Percentiles rank a stretch among this genome's conserved stretches.
Conservation (phyloP, 2,329 filamentous ascomycete genomes). For the Tolypocladium nubicola region DNA sequence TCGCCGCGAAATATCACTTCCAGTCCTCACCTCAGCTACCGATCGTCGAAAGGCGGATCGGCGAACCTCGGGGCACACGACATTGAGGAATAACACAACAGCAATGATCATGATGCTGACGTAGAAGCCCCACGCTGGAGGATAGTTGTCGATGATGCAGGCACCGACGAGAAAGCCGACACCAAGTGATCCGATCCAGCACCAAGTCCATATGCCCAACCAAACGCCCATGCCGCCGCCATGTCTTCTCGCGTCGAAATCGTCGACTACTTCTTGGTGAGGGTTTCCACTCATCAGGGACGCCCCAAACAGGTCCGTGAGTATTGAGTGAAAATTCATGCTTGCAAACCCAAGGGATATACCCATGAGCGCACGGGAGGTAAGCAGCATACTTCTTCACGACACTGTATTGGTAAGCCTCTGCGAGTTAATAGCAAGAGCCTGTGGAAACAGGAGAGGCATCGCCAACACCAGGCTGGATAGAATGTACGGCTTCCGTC, state of each 20-base stretch:
- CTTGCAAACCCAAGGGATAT: conserved; percentile 62
- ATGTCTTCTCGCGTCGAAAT: conserved; percentile 59
- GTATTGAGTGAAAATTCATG: conserved; percentile 63
- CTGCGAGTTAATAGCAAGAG: conserved; percentile 48
- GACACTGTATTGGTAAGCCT: conserved; percentile 43
- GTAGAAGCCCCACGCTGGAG: conserved; percentile 68
- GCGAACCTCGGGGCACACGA: conserved; percentile 61
- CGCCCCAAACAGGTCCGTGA: conserved; percentile 67
- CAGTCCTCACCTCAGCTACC: conserved; percentile 51
- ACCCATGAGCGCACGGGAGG: conserved; percentile 56
- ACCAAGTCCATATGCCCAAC: conserved; percentile 71
- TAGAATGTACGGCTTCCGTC: conserved; percentile 68
- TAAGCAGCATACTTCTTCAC: conserved; percentile 51
- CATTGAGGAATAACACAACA: conserved; percentile 55
- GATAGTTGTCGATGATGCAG: conserved; percentile 51
- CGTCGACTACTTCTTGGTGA: conserved; percentile 59
- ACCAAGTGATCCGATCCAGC: conserved; percentile 60
- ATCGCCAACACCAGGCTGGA: conserved; percentile 57
- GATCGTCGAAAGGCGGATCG: conserved; percentile 59
- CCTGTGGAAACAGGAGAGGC: conserved; percentile 67
- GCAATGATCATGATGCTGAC: conserved; percentile 58
- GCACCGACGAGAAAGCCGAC: conserved; percentile 65
- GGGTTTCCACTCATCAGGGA: conserved; percentile 63
- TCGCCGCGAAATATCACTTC: conserved; percentile 40
- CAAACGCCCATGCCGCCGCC: conserved; percentile 73